These are phyloP conservation scores for Pleurotus tuoliensis DNA, from an alignment of 768 basidiomycete genomes.

Conservation along the genomic window DNA sequence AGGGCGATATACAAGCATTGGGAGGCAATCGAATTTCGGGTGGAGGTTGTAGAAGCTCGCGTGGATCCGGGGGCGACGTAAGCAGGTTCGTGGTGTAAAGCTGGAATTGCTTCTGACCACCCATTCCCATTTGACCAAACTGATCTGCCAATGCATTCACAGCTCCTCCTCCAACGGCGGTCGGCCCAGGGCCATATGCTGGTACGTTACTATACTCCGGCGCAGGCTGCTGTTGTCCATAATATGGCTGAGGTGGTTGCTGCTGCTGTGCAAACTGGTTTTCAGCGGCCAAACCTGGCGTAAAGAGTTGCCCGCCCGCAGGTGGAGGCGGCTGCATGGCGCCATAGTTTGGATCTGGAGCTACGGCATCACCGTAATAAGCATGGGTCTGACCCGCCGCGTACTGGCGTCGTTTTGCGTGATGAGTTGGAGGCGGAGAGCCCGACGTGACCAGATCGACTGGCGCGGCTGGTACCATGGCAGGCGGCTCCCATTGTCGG, in stretches of 20 bases:
- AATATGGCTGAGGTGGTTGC: slow-evolving; percentile 43
- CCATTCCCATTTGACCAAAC: slow-evolving; percentile 86
- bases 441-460: slow-evolving; percentile 37
- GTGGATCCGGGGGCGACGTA: slow-evolving; percentile 88
- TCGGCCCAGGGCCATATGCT: slow-evolving; percentile 25
- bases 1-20: slow-evolving; percentile 73
- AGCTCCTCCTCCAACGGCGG: slow-evolving; percentile 8
- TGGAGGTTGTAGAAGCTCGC: slow-evolving; percentile 74
- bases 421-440: slow-evolving; percentile 41
- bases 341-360: slow-evolving; percentile 43
- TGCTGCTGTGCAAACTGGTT: slow-evolving; percentile 68
- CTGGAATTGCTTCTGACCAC: slow-evolving; percentile 70
- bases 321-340: slow-evolving; percentile 37
- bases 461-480: slow-evolving; percentile 27
- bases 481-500: slow-evolving; percentile 87
- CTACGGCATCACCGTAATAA: slow-evolving; percentile 60
- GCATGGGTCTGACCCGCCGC: slow-evolving; percentile 92
- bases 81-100: slow-evolving; percentile 89
- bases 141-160: slow-evolving; percentile 75
- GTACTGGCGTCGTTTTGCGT: slow-evolving; percentile 83
- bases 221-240: slow-evolving; percentile 35
- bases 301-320: slow-evolving; percentile 65
- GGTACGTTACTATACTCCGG: slow-evolving; percentile 46
- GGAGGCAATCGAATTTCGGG: slow-evolving; percentile 90
- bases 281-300: slow-evolving; percentile 74